These are phyloP conservation scores for Babjeviella inositovora DNA, from an alignment of 805 yeast species.

Conservation along the genomic window DNA sequence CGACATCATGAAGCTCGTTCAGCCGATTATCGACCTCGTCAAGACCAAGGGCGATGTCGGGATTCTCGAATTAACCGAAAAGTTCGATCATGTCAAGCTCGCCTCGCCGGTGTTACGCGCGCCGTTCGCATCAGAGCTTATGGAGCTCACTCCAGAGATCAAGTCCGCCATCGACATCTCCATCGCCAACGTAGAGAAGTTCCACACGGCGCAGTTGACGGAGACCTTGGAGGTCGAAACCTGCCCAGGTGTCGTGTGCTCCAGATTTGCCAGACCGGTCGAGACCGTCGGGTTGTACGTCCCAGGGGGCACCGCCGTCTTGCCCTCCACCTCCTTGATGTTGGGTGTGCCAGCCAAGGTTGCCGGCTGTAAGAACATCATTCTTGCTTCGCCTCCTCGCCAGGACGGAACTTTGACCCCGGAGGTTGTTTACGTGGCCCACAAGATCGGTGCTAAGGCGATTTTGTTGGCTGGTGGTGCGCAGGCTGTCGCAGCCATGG, in stretches of 20 bases:
- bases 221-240: slow-evolving; percentile 78
- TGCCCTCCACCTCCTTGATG: slow-evolving; percentile 97
- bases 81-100: slow-evolving; percentile 76
- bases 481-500: slow-evolving; percentile 98
- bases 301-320: slow-evolving; percentile 98
- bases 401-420: slow-evolving; percentile 88
- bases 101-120: slow-evolving; percentile 64
- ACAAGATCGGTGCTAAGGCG: slow-evolving; percentile 80
- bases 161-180: slow-evolving; percentile 81
- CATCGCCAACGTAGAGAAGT: slow-evolving; percentile 72
- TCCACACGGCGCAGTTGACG: slow-evolving; percentile 83
- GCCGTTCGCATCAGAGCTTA: slow-evolving; percentile 71
- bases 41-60: slow-evolving; percentile 73
- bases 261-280: slow-evolving; percentile 89
- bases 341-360: slow-evolving; percentile 97
- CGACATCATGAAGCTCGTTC: slow-evolving; percentile 83
- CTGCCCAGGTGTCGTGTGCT: slow-evolving; percentile 84
- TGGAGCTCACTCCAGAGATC: slow-evolving; percentile 60
- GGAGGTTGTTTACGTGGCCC: slow-evolving; percentile 95
- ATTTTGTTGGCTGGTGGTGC: slow-evolving; percentile 98
- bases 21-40: slow-evolving; percentile 77
- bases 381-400: slow-evolving; percentile 93
- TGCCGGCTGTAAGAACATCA: slow-evolving; percentile 88
- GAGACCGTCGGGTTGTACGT: slow-evolving; percentile 90
- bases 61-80: slow-evolving; percentile 73